Evolutionary conservation across 257 asterid species (phyloP).

Genomic region (Thymus mandschuricus): DNA sequence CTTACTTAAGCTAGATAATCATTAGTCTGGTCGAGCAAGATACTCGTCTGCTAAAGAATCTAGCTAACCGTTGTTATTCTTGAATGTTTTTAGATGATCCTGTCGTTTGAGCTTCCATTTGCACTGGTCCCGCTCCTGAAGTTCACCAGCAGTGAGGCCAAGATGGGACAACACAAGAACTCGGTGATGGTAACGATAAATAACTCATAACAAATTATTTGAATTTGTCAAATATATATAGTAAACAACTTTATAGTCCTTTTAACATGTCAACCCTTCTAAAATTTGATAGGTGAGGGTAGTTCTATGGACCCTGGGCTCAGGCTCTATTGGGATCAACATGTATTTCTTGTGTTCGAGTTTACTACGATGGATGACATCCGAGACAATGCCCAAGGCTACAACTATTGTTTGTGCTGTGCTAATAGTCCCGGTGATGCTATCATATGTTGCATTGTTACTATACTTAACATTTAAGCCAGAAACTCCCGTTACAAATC

Average conservation of each 20-base stretch:
- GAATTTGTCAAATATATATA: too few species aligned
- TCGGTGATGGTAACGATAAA: slow-evolving; percentile 24
- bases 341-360: slow-evolving; percentile 3
- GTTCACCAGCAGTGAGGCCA: slow-evolving; percentile 32
- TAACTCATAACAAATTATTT: not conserved
- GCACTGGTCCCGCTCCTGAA: slow-evolving; percentile 33
- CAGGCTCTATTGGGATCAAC: not conserved
- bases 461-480: too few species aligned
- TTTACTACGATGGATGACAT: too few species aligned
- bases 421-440: too few species aligned
- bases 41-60: not conserved
- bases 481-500: too few species aligned
- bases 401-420: too few species aligned
- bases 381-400: too few species aligned
- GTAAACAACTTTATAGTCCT: too few species aligned
- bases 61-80: not conserved
- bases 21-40: too few species aligned
- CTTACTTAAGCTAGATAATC: too few species aligned
- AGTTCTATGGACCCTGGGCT: not conserved
- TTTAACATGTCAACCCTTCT: not conserved
- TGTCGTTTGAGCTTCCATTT: slow-evolving; percentile 34
- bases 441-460: too few species aligned
- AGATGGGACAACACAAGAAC: slow-evolving; percentile 35
- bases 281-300: slow-evolving; percentile 15
- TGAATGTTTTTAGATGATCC: slow-evolving; percentile 22